Evolutionary conservation across 768 basidiomycete genomes (phyloP), one percentile per base, ranked within the genome.

Genomic region (Grammothele lineata): DNA sequence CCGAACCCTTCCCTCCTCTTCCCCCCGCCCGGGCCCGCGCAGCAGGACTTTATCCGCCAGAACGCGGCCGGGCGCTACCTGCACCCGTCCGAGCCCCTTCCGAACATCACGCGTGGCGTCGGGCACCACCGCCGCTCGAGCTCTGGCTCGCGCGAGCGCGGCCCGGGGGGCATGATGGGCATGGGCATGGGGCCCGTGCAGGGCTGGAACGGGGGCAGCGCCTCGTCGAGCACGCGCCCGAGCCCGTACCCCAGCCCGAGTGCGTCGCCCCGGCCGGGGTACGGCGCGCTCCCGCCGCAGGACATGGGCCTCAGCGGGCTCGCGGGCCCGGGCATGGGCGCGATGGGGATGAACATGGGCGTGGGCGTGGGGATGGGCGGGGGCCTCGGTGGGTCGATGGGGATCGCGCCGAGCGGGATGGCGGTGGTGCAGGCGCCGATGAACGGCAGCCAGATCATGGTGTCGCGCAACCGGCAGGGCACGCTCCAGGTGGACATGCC

Each of bases 171-270:
- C 44, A 46, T 50, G 47, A 50, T 52, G 47, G 51, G 38, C 38
- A 40, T 39, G 49, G 42, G 37, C 34, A 40, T 32, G 5, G 39
- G 42, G 26, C 44, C 50, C 40, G 50, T 50, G 12, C 27, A 47
- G 4, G 58, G 55, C 11, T 57, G 56, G 62, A 50, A 42, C 25
- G 51, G 51, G 5, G 48, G 57, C 54, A 43, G 56, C 22, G 43
- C 60, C 40, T 45, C 60, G 40, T 45, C 54, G 47, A 50, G 48
- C 51, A 54, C 59, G 30, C 70, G 83, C 2, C 65, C 77, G 2
- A 80, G 73, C 40, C 87, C 81, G 3, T 88, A 83, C 59, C 85
- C 85, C 0, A 78, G 76, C 37, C 85, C 85, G 15, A 78, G 79
- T 30, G 83, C 81, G 4, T 80, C 77, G 43, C 85, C 85, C 19